These are phyloP conservation scores for Jasminum sambac DNA, from an alignment of 257 asterid species.

Conservation along the genomic window DNA sequence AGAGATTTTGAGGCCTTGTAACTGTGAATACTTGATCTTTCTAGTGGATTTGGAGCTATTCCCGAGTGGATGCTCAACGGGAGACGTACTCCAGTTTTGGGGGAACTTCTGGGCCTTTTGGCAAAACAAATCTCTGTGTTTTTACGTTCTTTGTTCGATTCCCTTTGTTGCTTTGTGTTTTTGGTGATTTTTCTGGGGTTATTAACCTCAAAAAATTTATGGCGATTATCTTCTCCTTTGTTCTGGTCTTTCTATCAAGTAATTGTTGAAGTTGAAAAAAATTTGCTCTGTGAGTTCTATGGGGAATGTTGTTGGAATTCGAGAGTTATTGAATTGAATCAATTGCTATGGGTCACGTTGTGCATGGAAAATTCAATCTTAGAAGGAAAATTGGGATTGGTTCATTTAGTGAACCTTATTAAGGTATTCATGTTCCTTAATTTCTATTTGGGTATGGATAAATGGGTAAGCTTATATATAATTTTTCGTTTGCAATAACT, in stretches of 20 bases:
- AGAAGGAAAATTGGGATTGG: constrained; percentile 97
- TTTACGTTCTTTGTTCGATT: too few relatives aligned
- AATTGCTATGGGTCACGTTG: constrained; percentile 71
- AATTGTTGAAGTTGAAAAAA: constrained; percentile 18
- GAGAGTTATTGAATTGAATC: constrained; percentile 29
- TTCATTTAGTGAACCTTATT: constrained; percentile 91
- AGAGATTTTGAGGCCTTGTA: too few relatives aligned
- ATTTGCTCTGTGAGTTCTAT: constrained; percentile 12
- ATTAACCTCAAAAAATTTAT: too few relatives aligned
- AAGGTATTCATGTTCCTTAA: constrained; percentile 44
- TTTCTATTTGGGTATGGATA: background rate
- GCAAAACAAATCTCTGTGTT: too few relatives aligned
- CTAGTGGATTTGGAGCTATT: too few relatives aligned
- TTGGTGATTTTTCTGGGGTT: too few relatives aligned
- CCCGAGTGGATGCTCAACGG: too few relatives aligned
- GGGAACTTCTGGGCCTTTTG: too few relatives aligned
- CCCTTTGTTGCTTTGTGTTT: too few relatives aligned
- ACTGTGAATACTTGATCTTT: too few relatives aligned
- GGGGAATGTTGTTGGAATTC: constrained; percentile 18
- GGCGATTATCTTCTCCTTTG: background rate
- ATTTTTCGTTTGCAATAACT: constrained; percentile 4
- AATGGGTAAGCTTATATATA: background rate
- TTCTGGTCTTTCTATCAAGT: constrained; percentile 20
- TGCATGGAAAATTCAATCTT: constrained; percentile 87
- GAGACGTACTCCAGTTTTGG: too few relatives aligned